Conservation (phyloP, 495 filamentous ascomycete species). For the Staphylotrichum longicolle region DNA sequence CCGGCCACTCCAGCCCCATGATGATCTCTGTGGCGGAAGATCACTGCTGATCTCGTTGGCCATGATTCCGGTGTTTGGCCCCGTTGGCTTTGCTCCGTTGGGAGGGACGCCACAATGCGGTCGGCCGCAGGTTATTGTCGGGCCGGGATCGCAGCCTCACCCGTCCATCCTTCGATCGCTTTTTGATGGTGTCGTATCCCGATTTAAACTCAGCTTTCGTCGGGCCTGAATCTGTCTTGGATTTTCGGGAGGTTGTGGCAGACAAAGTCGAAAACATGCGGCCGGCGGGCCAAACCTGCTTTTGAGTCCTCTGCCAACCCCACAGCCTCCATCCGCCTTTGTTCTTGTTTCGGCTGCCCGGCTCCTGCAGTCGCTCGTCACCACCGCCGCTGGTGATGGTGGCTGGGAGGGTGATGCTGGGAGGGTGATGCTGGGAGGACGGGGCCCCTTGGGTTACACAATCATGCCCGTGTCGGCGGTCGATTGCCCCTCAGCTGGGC, state of each 20-base stretch:
- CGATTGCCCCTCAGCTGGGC: neutral
- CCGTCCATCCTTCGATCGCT: conserved; percentile 6
- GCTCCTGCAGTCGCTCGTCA: neutral
- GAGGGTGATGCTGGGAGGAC: neutral
- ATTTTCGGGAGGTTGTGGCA: neutral
- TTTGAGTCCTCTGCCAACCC: neutral
- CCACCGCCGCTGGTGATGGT: neutral
- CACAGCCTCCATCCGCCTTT: neutral
- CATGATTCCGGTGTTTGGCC: neutral
- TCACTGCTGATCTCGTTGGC: neutral
- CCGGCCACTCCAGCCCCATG: conserved; percentile 19
- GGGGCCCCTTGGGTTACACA: conserved; percentile 3
- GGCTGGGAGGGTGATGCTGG: neutral
- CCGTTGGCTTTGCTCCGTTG: neutral
- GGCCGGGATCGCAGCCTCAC: conserved; percentile 5
- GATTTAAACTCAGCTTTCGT: conserved; percentile 2
- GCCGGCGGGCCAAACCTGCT: conserved; percentile 7
- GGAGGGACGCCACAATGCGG: conserved; percentile 1
- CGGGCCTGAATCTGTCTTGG: neutral
- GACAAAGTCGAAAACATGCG: neutral
- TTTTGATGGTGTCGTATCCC: neutral
- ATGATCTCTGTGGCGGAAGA: neutral
- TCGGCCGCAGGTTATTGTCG: conserved; percentile 1
- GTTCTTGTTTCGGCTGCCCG: neutral
- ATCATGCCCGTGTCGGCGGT: conserved; percentile 4